Base-by-base conservation (phyloP, 2,329 filamentous ascomycete genomes). In the Diaporthe sp. region DNA sequence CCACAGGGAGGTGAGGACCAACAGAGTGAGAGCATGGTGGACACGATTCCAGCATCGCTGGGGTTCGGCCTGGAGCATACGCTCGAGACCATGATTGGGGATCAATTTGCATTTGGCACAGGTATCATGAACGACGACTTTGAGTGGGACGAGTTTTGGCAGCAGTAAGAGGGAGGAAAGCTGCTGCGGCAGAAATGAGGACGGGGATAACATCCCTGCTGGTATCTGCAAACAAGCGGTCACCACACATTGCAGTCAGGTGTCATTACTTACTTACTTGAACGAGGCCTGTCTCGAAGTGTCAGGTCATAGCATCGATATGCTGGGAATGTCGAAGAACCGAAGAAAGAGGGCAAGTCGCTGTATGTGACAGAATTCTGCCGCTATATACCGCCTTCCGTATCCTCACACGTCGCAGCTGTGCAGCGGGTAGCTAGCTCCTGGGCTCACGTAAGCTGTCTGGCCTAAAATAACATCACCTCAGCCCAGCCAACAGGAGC, bases 391-490 rank as follows among this genome's bases (percentile, higher is more conserved):
- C 57, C 57, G 57, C 57, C 57, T 58, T 58, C 55, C 25, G 25
- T 22, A 58, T 58, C 17, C 17, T 46, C 44, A 46, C 44, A 46
- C 17, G 44, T 46, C 44, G 17, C 44, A 46, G 7, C 44, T 19
- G 44, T 19, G 9, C 31, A 8, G 55, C 28, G 19, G 28, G 17
- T 19, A 53, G 51, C 53, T 34, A n/a, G n/a, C n/a, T n/a, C n/a
- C n/a, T n/a, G n/a, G n/a, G n/a, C n/a, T 61, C 58, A 61, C 58
- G 58, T 61, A 42, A 61, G 58, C 58, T 25, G 37, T 7, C n/a
- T n/a, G 39, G 22, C 58, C 37, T 25, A 42, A 44, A 61, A 19
- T 28, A 61, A 19, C 58, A 39, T 22, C 3, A 12, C 58, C 37
- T 42, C 6, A 22, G 44, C 0, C 10, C 37, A 12, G 34, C 28